Evolutionary conservation across 1,284 basidiomycete species (phyloP), one percentile per base, ranked within the genome.

Genomic region (Inonotus obliquus): DNA sequence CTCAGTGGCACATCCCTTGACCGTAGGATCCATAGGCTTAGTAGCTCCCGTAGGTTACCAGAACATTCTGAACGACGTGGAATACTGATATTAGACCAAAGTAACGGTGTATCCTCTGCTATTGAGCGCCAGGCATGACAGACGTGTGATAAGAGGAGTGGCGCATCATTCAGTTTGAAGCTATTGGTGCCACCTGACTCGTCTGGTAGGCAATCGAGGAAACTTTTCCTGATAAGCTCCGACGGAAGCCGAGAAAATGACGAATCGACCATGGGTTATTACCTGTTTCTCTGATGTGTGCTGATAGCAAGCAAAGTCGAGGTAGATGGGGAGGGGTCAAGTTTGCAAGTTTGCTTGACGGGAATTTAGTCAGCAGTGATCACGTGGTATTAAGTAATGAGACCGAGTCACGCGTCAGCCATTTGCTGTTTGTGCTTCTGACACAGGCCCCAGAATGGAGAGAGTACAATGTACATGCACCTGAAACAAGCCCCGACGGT

Each of bases 161-260:
- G 62, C 37, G 59, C 58, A 13, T 51, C 25, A 17, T 11, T 9
- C 10, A 25, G 17, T 17, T 41, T 56, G 37, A 60, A 59, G 29
- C 29, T 57, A 21, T 53, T n/a, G 6, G 41, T 51, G 32, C 32
- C 9, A 32, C 32, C 32, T 44, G 41, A 4, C 17, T n/a, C 19
- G 9, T 61, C 29, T 6, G 58, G 58, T 13, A 64, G 49, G 19
- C 58, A 57, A 23, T 53, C 25, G 4, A 10, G n/a, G 54, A 64
- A 64, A n/a, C 61, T 53, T 17, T 64, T 48, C 17, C 47, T 11
- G 19, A 64, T 39, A 27, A 64, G 45, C 37, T 64, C 62, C n/a
- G 45, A 19, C 14, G 62, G 59, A 32, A 62, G 51, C 2, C 17
- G 27, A 14, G 23, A 21, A 41, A 60, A 45, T 6, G 35, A 21